Base-by-base conservation (phyloP, 805 yeast genomes). In the Hanseniaspora vineae region DNA sequence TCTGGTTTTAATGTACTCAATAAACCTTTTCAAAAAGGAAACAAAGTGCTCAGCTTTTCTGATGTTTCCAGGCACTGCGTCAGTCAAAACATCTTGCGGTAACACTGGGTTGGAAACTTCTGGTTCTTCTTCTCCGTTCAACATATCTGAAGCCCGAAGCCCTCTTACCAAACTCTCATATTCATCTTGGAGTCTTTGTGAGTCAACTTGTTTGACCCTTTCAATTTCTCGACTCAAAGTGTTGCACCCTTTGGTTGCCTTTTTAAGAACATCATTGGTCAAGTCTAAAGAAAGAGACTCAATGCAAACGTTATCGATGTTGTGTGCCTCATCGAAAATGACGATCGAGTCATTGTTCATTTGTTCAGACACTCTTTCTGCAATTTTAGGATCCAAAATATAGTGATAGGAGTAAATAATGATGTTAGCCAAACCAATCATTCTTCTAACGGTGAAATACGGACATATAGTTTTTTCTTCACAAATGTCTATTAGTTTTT, bases 291-390 rank as follows among this genome's bases (percentile, higher is more conserved):
- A 86, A 40, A 92, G 66, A 0, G 97, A 85, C 64, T 92, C 99
- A 49, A 92, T 92, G 69, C 99, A 92, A 49, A 92, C 99, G 71
- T 92, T 92, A 72, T 92, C 98, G 49, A 92, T 92, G 66, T 92
- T 92, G 65, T 92, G 99, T 44, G 98, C 98, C 68, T 92, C 99
- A 67, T 92, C 99, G 61, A 92, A 92, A 39, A 92, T 94, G 52
- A 92, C 84, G 50, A 92, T 92, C 47, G 94, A 77, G 59, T 92
- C 97, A 55, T 88, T 86, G 17, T 95, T 84, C 45, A 92, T 74
- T 59, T 92, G 97, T 52, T 75, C 78, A 5, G 97, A 88, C 18
- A 92, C 99, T 51, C 98, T 72, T 54, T 88, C 96, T 2, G 97
- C 92, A 62, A 92, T 92, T 61, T 92, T 92, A 18, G 99, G 99